Evolutionary conservation across 495 filamentous ascomycete genomes (phyloP).

Genomic region (Amniculicola lignicola): DNA sequence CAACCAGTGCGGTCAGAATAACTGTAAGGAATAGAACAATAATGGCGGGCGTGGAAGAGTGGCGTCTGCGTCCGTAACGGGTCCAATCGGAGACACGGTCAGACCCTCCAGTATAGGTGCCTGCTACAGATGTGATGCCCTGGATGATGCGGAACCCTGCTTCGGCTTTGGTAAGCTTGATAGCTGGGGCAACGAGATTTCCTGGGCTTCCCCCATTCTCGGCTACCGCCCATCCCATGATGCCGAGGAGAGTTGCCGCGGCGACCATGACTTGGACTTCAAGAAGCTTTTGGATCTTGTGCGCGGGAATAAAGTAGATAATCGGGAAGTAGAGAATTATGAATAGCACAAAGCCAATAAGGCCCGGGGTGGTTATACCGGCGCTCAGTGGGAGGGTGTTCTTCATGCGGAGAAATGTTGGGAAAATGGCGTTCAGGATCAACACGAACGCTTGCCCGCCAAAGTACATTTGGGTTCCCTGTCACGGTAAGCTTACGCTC

Average conservation of each 20-base stretch:
- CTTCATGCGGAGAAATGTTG: conserved; percentile 35
- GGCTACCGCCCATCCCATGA: conserved; percentile 38
- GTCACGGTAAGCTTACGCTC: not conserved
- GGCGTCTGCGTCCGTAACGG: conserved; percentile 10
- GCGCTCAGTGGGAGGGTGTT: conserved; percentile 39
- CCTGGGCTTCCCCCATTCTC: conserved; percentile 6
- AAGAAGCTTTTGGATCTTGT: conserved; percentile 35
- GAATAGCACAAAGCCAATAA: conserved; percentile 40
- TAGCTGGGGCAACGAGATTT: not conserved
- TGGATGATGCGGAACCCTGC: conserved; percentile 8
- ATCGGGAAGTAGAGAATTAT: conserved; percentile 38
- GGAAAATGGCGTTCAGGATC: conserved; percentile 39
- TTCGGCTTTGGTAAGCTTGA: conserved; percentile 4
- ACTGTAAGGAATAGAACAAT: conserved; percentile 33
- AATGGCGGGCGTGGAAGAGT: conserved; percentile 31
- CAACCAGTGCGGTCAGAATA: conserved; percentile 40
- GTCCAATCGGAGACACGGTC: conserved; percentile 17
- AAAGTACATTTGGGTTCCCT: conserved; percentile 30
- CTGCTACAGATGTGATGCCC: conserved; percentile 7
- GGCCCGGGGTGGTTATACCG: conserved; percentile 34
- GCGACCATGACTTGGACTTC: conserved; percentile 23
- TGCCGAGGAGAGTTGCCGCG: conserved; percentile 27
- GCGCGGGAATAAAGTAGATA: conserved; percentile 36
- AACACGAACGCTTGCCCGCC: conserved; percentile 36
- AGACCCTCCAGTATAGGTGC: conserved; percentile 11